phyloP scores from a whole-genome alignment of 192 early-diverging fungal genomes.

The Phycomyces nitens region DNA sequence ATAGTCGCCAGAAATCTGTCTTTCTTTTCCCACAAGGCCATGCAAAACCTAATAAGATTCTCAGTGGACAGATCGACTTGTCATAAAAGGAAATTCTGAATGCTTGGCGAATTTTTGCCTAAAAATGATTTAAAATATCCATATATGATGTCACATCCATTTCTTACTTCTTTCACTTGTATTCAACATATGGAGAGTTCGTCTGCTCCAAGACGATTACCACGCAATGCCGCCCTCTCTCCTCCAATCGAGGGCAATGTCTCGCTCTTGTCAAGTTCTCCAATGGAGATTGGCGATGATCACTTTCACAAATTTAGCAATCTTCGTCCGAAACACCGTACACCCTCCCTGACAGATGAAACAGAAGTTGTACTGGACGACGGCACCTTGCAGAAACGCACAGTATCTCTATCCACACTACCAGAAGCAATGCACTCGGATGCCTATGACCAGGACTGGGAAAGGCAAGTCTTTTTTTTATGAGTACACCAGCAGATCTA shows the following conservation, averaged over 20 bases:
- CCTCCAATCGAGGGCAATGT: background rate
- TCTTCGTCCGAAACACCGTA: background rate
- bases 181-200: background rate
- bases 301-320: background rate
- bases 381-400: constrained; percentile 27
- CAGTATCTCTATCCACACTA: constrained; percentile 34
- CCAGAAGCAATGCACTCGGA: constrained; percentile 8
- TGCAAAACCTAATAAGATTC: too few species aligned
- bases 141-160: too few species aligned
- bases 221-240: background rate
- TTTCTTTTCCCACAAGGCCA: too few species aligned
- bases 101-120: too few species aligned
- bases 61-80: too few species aligned
- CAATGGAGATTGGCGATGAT: background rate
- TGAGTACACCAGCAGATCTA: too few species aligned
- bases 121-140: too few species aligned
- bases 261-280: background rate
- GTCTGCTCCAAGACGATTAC: background rate
- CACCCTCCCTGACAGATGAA: constrained; percentile 5
- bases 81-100: too few species aligned
- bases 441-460: background rate
- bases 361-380: constrained; percentile 36
- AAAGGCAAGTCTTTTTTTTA: background rate
- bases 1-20: too few species aligned
- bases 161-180: background rate